A percentile compares a stretch with the other conserved stretches of the same genome.
Conservation (phyloP, 257 asterid genomes). For the Przewalskia tangutica region DNA sequence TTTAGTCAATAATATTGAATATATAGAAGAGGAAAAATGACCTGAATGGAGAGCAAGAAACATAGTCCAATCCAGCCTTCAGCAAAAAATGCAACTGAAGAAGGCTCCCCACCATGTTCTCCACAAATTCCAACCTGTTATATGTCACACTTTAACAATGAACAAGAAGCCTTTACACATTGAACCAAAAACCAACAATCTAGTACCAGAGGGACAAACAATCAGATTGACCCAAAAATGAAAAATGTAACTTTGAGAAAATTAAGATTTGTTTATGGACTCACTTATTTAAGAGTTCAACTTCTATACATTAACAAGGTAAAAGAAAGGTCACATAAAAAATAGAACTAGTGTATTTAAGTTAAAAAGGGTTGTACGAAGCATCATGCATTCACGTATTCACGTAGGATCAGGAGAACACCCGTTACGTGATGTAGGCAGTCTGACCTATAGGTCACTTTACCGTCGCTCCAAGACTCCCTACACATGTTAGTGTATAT, state of each 20-base stretch:
- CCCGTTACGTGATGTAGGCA: too few relatives aligned
- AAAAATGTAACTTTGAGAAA: neutral
- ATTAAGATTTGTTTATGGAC: too few relatives aligned
- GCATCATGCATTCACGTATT: too few relatives aligned
- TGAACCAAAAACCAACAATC: neutral
- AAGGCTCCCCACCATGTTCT: conserved; percentile 96
- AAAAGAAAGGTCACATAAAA: neutral
- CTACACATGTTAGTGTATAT: neutral
- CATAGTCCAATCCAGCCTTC: conserved; percentile 88
- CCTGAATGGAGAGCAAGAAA: conserved; percentile 98
- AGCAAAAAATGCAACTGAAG: conserved; percentile 87
- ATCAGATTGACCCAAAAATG: neutral
- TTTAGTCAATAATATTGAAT: neutral
- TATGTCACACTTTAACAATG: neutral
- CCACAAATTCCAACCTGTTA: conserved; percentile 88
- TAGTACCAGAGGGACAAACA: neutral
- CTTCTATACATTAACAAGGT: too few relatives aligned
- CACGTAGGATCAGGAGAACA: too few relatives aligned
- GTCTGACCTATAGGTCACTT: too few relatives aligned
- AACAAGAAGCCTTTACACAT: neutral
- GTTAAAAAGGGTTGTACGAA: neutral
- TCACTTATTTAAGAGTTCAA: too few relatives aligned
- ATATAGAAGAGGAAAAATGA: neutral
- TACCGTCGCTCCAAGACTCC: too few relatives aligned
- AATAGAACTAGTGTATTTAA: neutral